phyloP scores from a whole-genome alignment of 2,329 filamentous ascomycete genomes.

The Mycogone perniciosa region DNA sequence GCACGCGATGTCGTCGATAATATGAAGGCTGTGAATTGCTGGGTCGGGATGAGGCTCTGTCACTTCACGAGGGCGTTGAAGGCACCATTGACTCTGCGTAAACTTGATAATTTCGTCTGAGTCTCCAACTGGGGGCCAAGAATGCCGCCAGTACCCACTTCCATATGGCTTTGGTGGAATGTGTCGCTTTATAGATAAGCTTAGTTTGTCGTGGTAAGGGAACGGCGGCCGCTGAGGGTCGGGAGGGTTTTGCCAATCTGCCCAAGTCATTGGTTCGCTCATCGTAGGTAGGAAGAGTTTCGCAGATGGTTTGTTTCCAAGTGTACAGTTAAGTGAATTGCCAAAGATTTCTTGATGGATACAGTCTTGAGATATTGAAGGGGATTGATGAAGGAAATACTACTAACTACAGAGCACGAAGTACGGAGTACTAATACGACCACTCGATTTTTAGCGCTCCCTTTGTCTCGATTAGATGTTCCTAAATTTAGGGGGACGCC shows the following conservation, averaged over 20 bases:
- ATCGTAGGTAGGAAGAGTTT: no score
- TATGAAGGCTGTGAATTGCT: background rate
- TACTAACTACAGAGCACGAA: no score
- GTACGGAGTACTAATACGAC: no score
- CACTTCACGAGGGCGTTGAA: background rate
- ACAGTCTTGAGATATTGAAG: no score
- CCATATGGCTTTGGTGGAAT: constrained; percentile 1
- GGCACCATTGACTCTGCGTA: background rate
- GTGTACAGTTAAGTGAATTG: no score
- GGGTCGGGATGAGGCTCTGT: background rate
- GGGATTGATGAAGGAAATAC: no score
- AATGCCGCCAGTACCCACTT: background rate
- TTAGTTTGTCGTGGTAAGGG: background rate
- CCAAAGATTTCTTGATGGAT: no score
- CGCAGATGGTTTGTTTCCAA: no score
- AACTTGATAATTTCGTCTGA: background rate
- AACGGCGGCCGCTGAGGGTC: background rate
- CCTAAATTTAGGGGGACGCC: no score
- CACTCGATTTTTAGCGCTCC: no score
- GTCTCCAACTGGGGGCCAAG: background rate
- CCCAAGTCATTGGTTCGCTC: background rate
- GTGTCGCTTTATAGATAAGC: background rate
- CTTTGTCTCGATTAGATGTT: no score
- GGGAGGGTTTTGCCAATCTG: background rate
- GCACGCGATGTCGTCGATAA: constrained; percentile 5